Evolutionary conservation across 345 rosid genomes (phyloP).

Genomic region (Camelina neglecta): DNA sequence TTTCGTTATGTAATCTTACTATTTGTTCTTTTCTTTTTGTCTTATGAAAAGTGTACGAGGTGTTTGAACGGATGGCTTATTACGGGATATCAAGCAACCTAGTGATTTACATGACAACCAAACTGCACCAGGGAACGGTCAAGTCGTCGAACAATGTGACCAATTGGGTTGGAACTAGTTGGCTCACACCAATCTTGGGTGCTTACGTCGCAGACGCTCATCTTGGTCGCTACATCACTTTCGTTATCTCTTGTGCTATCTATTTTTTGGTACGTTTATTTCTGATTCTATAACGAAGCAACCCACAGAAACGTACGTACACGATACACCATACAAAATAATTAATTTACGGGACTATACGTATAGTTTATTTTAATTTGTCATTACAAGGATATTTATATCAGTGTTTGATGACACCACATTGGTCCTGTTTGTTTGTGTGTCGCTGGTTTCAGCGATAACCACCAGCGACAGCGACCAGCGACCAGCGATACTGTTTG

Average conservation of each 20-base stretch:
- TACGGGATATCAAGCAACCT: slow-evolving; percentile 80
- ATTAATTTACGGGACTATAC: too few species aligned
- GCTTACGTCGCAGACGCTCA: slow-evolving; percentile 90
- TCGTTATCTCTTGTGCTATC: slow-evolving; percentile 55
- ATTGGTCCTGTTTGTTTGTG: too few species aligned
- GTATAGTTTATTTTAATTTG: too few species aligned
- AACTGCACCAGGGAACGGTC: slow-evolving; percentile 83
- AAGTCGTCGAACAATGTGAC: slow-evolving; percentile 86
- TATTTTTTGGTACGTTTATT: slow-evolving; percentile 58
- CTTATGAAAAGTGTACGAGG: slow-evolving; percentile 57
- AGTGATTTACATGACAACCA: slow-evolving; percentile 71
- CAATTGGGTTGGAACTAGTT: slow-evolving; percentile 84
- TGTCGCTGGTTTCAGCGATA: too few species aligned
- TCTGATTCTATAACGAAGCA: too few species aligned
- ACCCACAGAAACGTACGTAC: too few species aligned
- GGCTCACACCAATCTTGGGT: slow-evolving; percentile 82
- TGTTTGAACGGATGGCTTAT: slow-evolving; percentile 87
- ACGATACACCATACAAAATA: too few species aligned
- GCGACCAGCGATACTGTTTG: too few species aligned
- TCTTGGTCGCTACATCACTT: slow-evolving; percentile 88
- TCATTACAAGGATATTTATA: too few species aligned
- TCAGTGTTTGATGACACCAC: too few species aligned
- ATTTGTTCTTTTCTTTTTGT: not conserved
- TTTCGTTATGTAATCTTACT: not conserved
- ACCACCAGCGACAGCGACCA: too few species aligned